Conservation (phyloP, 257 asterid genomes). For the Gentiana dahurica region DNA sequence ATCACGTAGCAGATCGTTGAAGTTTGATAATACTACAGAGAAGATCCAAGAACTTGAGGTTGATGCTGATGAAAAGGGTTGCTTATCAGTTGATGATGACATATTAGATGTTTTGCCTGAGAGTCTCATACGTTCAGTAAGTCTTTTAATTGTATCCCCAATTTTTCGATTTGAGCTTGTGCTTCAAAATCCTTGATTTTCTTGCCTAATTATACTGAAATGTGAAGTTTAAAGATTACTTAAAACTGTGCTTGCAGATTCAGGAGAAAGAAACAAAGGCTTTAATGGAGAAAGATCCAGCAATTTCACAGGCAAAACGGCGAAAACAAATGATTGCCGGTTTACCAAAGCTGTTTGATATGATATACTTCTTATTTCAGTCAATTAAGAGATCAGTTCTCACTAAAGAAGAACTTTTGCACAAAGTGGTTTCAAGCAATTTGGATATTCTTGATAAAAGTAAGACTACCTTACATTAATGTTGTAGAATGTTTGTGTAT, state of each 20-base stretch:
- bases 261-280: slow-evolving; percentile 50
- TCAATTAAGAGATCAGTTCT: slow-evolving; percentile 58
- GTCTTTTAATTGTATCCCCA: slow-evolving; percentile 1
- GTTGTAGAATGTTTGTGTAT: too few relatives aligned
- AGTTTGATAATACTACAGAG: slow-evolving; percentile 55
- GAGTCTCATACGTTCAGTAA: slow-evolving; percentile 60
- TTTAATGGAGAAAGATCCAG: slow-evolving; percentile 59
- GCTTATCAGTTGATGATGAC: slow-evolving; percentile 23
- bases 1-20: slow-evolving; percentile 56
- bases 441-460: slow-evolving; percentile 42
- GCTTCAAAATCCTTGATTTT: background rate
- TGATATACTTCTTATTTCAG: slow-evolving; percentile 45
- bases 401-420: slow-evolving; percentile 58
- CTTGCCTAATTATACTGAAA: background rate
- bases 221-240: background rate
- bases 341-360: slow-evolving; percentile 65
- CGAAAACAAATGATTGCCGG: slow-evolving; percentile 49
- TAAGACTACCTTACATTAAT: slow-evolving; percentile 19
- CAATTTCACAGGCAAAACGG: slow-evolving; percentile 77
- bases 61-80: slow-evolving; percentile 12
- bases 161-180: too few relatives aligned
- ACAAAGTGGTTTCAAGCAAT: slow-evolving; percentile 36
- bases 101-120: slow-evolving; percentile 45
- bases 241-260: slow-evolving; percentile 35
- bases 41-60: slow-evolving; percentile 27